A percentile compares a stretch with the other conserved stretches of the same genome.
phyloP scores from a whole-genome alignment of 306 rosid genomes.

The Trifolium pratense region DNA sequence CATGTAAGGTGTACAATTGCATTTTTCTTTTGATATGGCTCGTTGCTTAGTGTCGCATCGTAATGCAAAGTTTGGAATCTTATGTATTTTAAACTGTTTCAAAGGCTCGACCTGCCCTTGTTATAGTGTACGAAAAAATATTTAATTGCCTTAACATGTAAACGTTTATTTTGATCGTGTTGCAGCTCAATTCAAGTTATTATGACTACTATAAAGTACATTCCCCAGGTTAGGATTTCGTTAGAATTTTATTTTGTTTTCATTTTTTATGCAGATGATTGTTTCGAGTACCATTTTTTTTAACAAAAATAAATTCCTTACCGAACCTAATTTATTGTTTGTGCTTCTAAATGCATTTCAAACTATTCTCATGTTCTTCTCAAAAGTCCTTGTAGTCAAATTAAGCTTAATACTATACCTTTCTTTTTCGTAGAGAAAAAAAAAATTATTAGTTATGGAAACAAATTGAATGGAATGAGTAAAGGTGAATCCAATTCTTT shows the following conservation, averaged over 20 bases:
- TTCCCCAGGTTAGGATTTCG: slow-evolving; percentile 83
- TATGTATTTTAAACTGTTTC: slow-evolving; percentile 1
- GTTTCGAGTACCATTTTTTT: slow-evolving; percentile 5
- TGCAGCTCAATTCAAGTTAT: slow-evolving; percentile 91
- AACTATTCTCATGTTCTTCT: slow-evolving; percentile 12
- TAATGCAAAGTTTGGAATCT: background rate
- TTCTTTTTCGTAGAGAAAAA: too few relatives aligned
- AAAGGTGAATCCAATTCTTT: slow-evolving; percentile 12
- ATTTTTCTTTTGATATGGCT: background rate
- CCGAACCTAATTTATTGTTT: background rate
- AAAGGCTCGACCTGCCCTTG: slow-evolving; percentile 5
- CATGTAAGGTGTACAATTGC: background rate
- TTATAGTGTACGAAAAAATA: slow-evolving; percentile 9
- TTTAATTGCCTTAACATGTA: background rate
- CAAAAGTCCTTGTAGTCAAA: background rate
- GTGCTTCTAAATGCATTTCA: slow-evolving; percentile 14
- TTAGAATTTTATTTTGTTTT: background rate
- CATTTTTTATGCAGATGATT: slow-evolving; percentile 2
- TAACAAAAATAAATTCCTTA: background rate
- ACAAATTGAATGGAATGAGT: too few relatives aligned
- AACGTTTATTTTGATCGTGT: slow-evolving; percentile 34
- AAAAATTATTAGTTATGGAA: too few relatives aligned
- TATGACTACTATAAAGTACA: slow-evolving; percentile 82
- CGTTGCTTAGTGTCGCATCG: slow-evolving; percentile 7
- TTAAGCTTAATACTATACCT: background rate